A percentile compares a stretch with the other conserved stretches of the same genome.
phyloP scores from a whole-genome alignment of 225 moss, liverwort and hornwort species.

The Bryum argenteum region DNA sequence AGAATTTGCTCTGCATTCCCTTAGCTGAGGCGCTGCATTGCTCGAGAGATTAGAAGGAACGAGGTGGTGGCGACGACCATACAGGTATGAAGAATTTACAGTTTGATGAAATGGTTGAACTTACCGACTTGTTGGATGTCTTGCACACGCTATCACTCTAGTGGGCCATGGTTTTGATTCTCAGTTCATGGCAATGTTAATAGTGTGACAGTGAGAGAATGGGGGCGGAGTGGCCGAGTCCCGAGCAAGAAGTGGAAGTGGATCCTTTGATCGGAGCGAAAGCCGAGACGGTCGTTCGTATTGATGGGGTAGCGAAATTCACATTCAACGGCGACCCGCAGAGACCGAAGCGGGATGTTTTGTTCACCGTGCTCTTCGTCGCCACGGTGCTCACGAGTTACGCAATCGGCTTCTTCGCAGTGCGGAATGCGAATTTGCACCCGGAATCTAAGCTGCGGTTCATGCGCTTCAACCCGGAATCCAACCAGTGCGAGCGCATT shows the following conservation, averaged over 20 bases:
- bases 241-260: conserved; percentile 23
- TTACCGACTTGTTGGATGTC: not conserved
- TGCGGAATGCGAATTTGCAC: conserved; percentile 25
- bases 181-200: conserved; percentile 13
- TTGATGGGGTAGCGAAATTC: conserved; percentile 9
- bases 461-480: conserved; percentile 37
- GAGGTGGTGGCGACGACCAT: not conserved
- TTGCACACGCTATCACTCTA: not conserved
- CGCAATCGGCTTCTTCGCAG: conserved; percentile 37
- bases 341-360: conserved; percentile 40
- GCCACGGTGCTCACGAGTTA: conserved; percentile 34
- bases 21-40: not conserved
- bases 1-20: not conserved
- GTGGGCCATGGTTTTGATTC: not conserved
- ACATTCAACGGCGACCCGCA: conserved; percentile 24
- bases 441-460: conserved; percentile 21
- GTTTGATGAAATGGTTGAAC: not conserved
- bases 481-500: conserved; percentile 43
- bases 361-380: conserved; percentile 34
- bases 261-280: conserved; percentile 21
- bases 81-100: not conserved
- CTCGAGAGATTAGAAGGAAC: not conserved
- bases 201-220: conserved; percentile 1
- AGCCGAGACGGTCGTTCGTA: conserved; percentile 17
- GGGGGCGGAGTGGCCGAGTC: conserved; percentile 32